Conservation (phyloP, 2,329 filamentous ascomycete species). For the Calonectria hawksworthii region DNA sequence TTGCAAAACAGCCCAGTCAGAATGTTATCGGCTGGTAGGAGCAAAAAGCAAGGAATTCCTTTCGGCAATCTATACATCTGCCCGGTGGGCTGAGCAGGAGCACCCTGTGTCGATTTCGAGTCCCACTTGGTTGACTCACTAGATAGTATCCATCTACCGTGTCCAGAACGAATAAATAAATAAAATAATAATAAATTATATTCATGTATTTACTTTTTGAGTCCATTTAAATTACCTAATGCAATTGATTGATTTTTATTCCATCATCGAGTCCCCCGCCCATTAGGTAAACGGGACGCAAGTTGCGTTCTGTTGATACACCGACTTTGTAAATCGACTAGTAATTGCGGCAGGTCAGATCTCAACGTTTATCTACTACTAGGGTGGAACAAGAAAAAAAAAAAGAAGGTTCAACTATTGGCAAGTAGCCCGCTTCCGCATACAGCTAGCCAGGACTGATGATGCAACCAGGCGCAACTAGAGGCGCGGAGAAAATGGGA, state of each 20-base stretch:
- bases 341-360: background rate
- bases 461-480: slow-evolving; percentile 3
- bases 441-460: background rate
- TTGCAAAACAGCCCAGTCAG: background rate
- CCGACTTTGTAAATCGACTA: background rate
- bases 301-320: background rate
- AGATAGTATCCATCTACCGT: background rate
- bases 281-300: background rate
- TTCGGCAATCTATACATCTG: background rate
- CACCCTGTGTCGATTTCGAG: background rate
- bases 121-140: background rate
- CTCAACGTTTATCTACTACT: background rate
- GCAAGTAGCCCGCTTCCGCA: background rate
- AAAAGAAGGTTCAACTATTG: background rate
- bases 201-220: background rate
- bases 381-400: background rate
- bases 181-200: no score
- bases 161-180: background rate
- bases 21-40: background rate
- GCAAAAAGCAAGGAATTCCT: background rate
- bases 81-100: background rate
- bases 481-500: background rate
- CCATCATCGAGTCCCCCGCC: background rate
- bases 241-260: background rate
- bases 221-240: background rate